These are phyloP conservation scores for Chaetomium strumarium DNA, from an alignment of 2,329 filamentous ascomycete species.

Conservation along the genomic window DNA sequence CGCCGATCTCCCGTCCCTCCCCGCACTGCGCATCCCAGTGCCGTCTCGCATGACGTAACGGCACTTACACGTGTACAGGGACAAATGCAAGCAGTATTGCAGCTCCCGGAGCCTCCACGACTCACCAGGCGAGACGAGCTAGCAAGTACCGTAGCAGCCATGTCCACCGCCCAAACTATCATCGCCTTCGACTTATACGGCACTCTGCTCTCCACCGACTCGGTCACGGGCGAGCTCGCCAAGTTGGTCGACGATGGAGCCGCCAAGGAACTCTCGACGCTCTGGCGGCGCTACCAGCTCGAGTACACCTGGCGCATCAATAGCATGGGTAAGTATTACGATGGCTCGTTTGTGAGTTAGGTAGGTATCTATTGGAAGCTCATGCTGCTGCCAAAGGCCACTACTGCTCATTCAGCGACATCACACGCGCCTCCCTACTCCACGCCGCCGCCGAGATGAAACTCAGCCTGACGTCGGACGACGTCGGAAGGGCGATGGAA, in stretches of 20 bases:
- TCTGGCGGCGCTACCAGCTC: conserved; percentile 65
- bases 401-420: conserved; percentile 56
- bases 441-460: conserved; percentile 58
- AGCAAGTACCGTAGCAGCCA: conserved; percentile 12
- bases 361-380: too few relatives aligned
- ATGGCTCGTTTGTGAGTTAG: neutral
- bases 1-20: neutral
- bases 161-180: conserved; percentile 34
- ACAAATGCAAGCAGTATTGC: too few relatives aligned
- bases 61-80: too few relatives aligned
- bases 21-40: neutral
- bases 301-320: conserved; percentile 74
- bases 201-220: conserved; percentile 66
- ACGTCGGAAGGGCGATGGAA: conserved; percentile 49
- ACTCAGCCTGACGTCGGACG: conserved; percentile 37
- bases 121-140: conserved; percentile 2
- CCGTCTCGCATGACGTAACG: neutral
- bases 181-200: conserved; percentile 73
- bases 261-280: conserved; percentile 49
- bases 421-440: conserved; percentile 56
- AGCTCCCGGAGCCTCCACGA: conserved; percentile 10
- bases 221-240: conserved; percentile 55
- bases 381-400: conserved; percentile 37
- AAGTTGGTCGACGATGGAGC: conserved; percentile 52
- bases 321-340: conserved; percentile 57